A percentile compares a stretch with the other conserved stretches of the same genome.
Conservation (phyloP, 2,329 filamentous ascomycete species). For the Sarocladiaceae sp. region DNA sequence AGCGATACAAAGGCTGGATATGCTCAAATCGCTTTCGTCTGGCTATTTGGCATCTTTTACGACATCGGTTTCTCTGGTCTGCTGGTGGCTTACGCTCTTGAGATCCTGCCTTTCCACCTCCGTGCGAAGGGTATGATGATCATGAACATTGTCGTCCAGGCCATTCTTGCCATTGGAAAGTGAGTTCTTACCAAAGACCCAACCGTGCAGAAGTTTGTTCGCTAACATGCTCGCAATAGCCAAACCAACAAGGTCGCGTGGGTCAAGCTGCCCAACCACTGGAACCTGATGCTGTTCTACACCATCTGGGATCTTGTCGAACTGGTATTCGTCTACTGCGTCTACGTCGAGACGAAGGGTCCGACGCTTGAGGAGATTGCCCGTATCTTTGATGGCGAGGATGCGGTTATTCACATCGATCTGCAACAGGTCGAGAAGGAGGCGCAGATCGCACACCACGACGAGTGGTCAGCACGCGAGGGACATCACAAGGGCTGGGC, state of each 20-base stretch:
- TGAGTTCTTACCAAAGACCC: slow-evolving; percentile 28
- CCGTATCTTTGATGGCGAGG: slow-evolving; percentile 63
- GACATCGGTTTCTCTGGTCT: slow-evolving; percentile 54
- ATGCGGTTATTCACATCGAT: slow-evolving; percentile 49
- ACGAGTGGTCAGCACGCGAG: slow-evolving; percentile 13
- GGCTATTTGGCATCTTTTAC: slow-evolving; percentile 54
- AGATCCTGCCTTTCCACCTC: slow-evolving; percentile 52
- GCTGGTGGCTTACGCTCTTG: slow-evolving; percentile 50
- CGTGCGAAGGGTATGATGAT: slow-evolving; percentile 56
- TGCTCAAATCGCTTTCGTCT: slow-evolving; percentile 51
- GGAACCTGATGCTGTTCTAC: slow-evolving; percentile 63
- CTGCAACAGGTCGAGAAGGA: slow-evolving; percentile 51
- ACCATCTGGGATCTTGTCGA: slow-evolving; percentile 56
- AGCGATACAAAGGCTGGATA: slow-evolving; percentile 41
- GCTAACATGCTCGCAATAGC: slow-evolving; percentile 22
- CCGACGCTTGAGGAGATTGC: slow-evolving; percentile 55
- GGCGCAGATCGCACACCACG: slow-evolving; percentile 20
- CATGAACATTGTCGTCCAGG: slow-evolving; percentile 59
- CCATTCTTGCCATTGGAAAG: slow-evolving; percentile 54
- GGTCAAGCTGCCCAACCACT: slow-evolving; percentile 51
- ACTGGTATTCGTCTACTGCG: slow-evolving; percentile 56
- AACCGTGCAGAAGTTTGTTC: neutral
- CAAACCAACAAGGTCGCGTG: slow-evolving; percentile 60
- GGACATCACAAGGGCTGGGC: neutral
- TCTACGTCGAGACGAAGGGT: slow-evolving; percentile 65